Evolutionary conservation across 2,329 filamentous ascomycete species (phyloP).

Genomic region (Beauveria sp.): DNA sequence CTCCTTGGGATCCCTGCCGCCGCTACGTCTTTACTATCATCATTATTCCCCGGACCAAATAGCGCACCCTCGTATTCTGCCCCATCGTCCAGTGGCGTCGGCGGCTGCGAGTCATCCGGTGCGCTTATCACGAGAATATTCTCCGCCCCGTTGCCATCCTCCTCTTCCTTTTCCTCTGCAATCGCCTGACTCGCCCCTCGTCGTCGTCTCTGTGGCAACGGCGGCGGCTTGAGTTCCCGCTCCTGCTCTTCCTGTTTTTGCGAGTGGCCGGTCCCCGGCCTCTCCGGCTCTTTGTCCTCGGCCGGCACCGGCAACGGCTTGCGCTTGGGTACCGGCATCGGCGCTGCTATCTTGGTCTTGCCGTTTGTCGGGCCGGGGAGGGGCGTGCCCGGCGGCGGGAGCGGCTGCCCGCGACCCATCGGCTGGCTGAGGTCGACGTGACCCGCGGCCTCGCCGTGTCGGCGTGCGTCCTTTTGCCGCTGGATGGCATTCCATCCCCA

Average conservation of each 20-base stretch:
- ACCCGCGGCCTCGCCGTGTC: constrained; percentile 21
- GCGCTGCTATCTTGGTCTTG: constrained; percentile 49
- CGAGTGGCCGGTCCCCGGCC: not conserved
- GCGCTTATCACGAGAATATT: constrained; percentile 57
- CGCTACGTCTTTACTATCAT: not conserved
- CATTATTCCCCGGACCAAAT: not conserved
- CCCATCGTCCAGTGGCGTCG: constrained; percentile 35
- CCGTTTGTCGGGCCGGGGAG: constrained; percentile 59
- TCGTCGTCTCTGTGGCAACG: constrained; percentile 40
- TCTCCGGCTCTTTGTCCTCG: not conserved
- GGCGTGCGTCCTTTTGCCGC: constrained; percentile 37
- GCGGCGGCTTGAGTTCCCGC: constrained; percentile 27
- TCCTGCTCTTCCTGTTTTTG: constrained; percentile 24
- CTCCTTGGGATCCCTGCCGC: not conserved
- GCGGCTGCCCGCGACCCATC: constrained; percentile 73
- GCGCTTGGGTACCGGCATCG: constrained; percentile 53
- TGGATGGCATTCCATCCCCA: constrained; percentile 54
- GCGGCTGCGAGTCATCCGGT: constrained; percentile 53
- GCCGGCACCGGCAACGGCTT: constrained; percentile 35
- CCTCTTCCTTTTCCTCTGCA: constrained; percentile 24
- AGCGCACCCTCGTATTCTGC: not conserved
- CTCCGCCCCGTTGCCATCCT: constrained; percentile 30
- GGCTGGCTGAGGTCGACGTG: constrained; percentile 52
- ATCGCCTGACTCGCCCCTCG: constrained; percentile 27
- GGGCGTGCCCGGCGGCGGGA: constrained; percentile 74